phyloP scores from a whole-genome alignment of 257 asterid species.

The Sherardia arvensis region DNA sequence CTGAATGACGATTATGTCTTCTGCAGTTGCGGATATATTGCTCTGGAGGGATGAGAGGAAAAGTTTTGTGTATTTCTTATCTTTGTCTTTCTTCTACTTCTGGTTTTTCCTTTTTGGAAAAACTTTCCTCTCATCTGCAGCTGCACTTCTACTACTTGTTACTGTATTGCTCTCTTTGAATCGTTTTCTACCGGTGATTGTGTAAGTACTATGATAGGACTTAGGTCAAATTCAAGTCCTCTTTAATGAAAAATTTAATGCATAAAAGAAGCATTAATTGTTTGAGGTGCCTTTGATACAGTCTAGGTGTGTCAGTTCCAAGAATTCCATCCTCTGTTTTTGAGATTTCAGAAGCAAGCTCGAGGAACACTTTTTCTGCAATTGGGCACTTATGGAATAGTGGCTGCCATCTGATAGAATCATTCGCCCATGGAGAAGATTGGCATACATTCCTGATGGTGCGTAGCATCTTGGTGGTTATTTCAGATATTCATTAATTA shows the following conservation, averaged over 20 bases:
- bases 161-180: slow-evolving; percentile 44
- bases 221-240: not conserved
- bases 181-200: slow-evolving; percentile 41
- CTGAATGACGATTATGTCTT: slow-evolving; percentile 20
- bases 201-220: slow-evolving; percentile 40
- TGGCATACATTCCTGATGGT: slow-evolving; percentile 79
- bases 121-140: slow-evolving; percentile 65
- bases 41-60: slow-evolving; percentile 94
- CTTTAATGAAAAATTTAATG: too few species aligned
- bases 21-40: slow-evolving; percentile 85
- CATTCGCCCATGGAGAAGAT: slow-evolving; percentile 72
- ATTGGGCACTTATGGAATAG: slow-evolving; percentile 50
- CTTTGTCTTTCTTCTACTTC: slow-evolving; percentile 48
- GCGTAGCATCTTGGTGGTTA: slow-evolving; percentile 6
- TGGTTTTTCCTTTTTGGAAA: slow-evolving; percentile 81
- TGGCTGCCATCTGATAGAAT: slow-evolving; percentile 37
- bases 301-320: slow-evolving; percentile 46
- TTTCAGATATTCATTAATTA: not conserved
- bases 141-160: slow-evolving; percentile 61
- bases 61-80: slow-evolving; percentile 52
- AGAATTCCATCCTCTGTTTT: slow-evolving; percentile 58
- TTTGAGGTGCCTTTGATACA: slow-evolving; percentile 20
- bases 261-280: not conserved
- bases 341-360: slow-evolving; percentile 71
- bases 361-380: slow-evolving; percentile 42